Evolutionary conservation across 306 rosid species (phyloP).

Genomic region (Gleditsia sinensis): DNA sequence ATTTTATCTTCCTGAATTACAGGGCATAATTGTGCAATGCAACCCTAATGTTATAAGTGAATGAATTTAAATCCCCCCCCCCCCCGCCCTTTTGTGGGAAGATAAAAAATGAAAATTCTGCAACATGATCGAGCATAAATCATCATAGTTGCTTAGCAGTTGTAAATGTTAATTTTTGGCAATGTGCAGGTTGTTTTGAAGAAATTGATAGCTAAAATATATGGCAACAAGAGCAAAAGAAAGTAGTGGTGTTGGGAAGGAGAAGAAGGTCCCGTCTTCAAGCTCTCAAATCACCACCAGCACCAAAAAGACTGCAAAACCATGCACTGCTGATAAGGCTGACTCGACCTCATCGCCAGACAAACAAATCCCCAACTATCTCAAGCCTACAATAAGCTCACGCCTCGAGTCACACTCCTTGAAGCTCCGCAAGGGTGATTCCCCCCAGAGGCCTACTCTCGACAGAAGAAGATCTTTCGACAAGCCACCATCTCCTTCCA

Average conservation of each 20-base stretch:
- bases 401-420: constrained; percentile 40
- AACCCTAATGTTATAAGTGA: too few species aligned
- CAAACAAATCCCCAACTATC: constrained; percentile 66
- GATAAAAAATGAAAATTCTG: too few species aligned
- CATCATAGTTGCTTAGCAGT: neutral
- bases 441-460: constrained; percentile 29
- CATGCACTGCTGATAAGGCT: constrained; percentile 40
- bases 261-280: constrained; percentile 43
- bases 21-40: neutral
- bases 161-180: neutral
- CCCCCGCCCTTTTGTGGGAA: too few species aligned
- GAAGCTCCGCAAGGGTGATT: constrained; percentile 34
- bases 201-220: neutral
- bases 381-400: constrained; percentile 65
- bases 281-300: constrained; percentile 30
- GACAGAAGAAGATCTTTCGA: constrained; percentile 89
- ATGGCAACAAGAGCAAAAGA: constrained; percentile 79
- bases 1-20: neutral
- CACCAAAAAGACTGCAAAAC: constrained; percentile 39
- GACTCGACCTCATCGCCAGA: constrained; percentile 30
- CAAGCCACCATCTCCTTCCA: constrained; percentile 61
- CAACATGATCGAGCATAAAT: too few species aligned
- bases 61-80: too few species aligned
- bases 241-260: constrained; percentile 51
- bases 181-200: constrained; percentile 23